Evolutionary conservation across 1,284 basidiomycete species (phyloP).

Genomic region (Leucoagaricus sp.): DNA sequence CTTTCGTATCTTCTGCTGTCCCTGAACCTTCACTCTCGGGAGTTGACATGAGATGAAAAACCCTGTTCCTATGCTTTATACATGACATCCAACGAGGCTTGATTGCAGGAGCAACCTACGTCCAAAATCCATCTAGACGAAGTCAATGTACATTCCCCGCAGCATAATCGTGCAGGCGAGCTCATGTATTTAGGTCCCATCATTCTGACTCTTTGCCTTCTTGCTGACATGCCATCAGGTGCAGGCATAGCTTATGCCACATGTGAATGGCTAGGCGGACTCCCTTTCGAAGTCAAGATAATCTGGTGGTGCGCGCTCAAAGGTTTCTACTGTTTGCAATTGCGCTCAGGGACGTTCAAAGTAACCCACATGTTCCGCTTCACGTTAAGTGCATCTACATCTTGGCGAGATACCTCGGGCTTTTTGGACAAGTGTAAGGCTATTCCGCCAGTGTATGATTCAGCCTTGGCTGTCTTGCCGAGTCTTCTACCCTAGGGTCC

Average conservation of each 20-base stretch:
- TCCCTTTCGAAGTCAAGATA: slow-evolving; percentile 18
- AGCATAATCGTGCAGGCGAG: neutral
- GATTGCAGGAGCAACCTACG: too few relatives aligned
- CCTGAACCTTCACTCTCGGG: too few relatives aligned
- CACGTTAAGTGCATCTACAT: neutral
- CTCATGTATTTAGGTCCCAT: neutral
- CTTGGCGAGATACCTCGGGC: neutral
- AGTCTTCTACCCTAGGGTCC: neutral
- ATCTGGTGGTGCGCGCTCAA: slow-evolving; percentile 16
- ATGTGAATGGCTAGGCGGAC: slow-evolving; percentile 18
- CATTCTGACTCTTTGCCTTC: neutral
- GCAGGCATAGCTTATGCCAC: slow-evolving; percentile 14
- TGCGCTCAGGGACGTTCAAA: neutral
- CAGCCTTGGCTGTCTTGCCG: too few relatives aligned
- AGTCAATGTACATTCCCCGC: neutral
- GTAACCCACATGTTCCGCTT: neutral
- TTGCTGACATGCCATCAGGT: slow-evolving; percentile 4
- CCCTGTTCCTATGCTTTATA: too few relatives aligned
- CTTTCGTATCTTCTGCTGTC: too few relatives aligned
- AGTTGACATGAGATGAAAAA: too few relatives aligned
- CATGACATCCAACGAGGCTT: neutral
- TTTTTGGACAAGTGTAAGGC: neutral
- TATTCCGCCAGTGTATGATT: too few relatives aligned
- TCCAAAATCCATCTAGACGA: neutral
- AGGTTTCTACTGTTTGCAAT: neutral